These are phyloP conservation scores for Nicotiana obtusifolia DNA, from an alignment of 257 asterid genomes.

Conservation along the genomic window DNA sequence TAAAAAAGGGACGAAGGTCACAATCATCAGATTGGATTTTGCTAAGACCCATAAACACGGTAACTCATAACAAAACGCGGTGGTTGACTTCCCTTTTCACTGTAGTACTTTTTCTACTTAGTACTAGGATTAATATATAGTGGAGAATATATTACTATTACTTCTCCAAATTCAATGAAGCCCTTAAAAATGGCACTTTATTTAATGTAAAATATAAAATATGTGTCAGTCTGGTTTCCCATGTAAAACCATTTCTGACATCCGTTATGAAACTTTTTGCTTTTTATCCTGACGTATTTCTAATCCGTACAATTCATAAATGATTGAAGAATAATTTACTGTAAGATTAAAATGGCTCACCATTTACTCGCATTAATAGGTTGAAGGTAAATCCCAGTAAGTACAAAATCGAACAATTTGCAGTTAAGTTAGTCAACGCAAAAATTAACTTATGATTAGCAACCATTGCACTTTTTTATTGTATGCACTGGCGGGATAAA, in stretches of 20 bases:
- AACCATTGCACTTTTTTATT: too few species aligned
- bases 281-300: neutral
- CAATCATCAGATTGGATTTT: too few species aligned
- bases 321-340: constrained; percentile 5
- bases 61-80: neutral
- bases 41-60: neutral
- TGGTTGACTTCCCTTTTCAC: neutral
- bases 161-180: neutral
- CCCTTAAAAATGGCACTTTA: neutral
- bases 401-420: neutral
- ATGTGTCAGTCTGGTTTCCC: neutral
- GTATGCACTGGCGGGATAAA: neutral
- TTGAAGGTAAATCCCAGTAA: neutral
- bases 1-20: too few species aligned
- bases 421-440: neutral
- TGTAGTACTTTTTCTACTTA: neutral
- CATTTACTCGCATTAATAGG: neutral
- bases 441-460: neutral
- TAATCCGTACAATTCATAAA: neutral
- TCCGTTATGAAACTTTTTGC: neutral
- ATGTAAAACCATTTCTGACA: neutral
- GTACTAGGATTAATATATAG: neutral
- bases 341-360: neutral
- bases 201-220: neutral
- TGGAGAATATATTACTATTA: neutral